Evolutionary conservation across 2,329 filamentous ascomycete genomes (phyloP), one percentile per base, ranked within the genome.

Genomic region (Capronia americana): DNA sequence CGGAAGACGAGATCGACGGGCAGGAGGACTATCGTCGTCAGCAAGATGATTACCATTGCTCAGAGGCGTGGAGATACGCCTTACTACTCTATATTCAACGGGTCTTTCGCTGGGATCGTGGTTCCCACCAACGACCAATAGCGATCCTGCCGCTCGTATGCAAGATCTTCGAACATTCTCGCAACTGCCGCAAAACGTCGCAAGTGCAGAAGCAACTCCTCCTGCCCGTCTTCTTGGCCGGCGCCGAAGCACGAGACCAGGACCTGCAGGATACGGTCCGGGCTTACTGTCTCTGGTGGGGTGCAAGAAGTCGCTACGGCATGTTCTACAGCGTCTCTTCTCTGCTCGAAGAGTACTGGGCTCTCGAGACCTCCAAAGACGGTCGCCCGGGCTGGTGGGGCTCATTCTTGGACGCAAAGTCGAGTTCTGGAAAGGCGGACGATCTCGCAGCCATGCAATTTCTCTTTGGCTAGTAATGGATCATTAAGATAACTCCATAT

Each of bases 191-290:
- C 30, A 24, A 58, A 23, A 10, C 44, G 41, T 44, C 60, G 34
- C 20, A 34, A 14, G 51, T 68, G 28, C 53, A 63, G 50, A 59
- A 63, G 57, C 44, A 68, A 55, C 14, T 63, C 54, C 50, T 63
- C 23, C 53, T 66, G 53, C n/a, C 56, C 7, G 17, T 61, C 7
- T 59, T 63, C 26, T 7, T 57, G 12, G 62, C 62, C 11, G 62
- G 62, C 11, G 46, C 28, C 12, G 62, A 64, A 23, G 44, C 56
- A 20, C 41, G 48, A 5, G n/a, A 26, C 20, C 5, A 20, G 4
- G 28, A 7, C 4, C 30, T 44, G n/a, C 44, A 48, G 14, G n/a
- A 54, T 10, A 24, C 53, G 38, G 26, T 46, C 5, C 26, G 55
- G 11, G 56, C 58, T 10, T 64, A 53, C 48, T 64, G 62, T 32